A percentile compares a stretch with the other conserved stretches of the same genome.
Conservation (phyloP, 2,329 filamentous ascomycete species). For the Fusarium buharicum region DNA sequence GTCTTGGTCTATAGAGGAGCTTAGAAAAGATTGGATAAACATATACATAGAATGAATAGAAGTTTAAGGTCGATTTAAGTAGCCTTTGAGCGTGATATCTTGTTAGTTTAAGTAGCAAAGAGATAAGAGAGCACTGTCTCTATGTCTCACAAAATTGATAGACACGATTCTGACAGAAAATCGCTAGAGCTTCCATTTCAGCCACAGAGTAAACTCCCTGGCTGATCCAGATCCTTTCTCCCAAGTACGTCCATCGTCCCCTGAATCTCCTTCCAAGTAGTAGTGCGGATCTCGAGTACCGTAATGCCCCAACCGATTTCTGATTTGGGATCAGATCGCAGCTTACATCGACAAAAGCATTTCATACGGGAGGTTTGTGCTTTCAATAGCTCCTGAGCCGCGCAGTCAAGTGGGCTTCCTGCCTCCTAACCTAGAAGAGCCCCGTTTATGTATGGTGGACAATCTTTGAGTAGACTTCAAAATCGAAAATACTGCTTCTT, state of each 20-base stretch:
- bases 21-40: background rate
- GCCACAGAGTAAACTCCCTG: background rate
- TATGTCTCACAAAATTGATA: slow-evolving; percentile 1
- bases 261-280: slow-evolving; percentile 47
- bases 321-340: slow-evolving; percentile 36
- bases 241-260: slow-evolving; percentile 41
- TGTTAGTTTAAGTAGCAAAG: background rate
- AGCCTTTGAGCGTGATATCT: background rate
- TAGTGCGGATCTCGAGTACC: slow-evolving; percentile 43
- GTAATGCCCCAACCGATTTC: slow-evolving; percentile 42
- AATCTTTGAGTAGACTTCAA: slow-evolving; percentile 68
- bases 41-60: background rate
- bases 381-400: slow-evolving; percentile 41
- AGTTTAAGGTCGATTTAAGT: background rate
- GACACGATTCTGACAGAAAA: background rate
- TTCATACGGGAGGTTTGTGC: slow-evolving; percentile 36
- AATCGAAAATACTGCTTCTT: slow-evolving; percentile 72
- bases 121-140: background rate
- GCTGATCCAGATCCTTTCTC: slow-evolving; percentile 45
- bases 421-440: slow-evolving; percentile 44
- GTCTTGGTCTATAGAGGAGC: background rate
- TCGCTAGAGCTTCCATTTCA: slow-evolving; percentile 2
- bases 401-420: slow-evolving; percentile 43
- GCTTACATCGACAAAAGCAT: slow-evolving; percentile 49
- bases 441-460: slow-evolving; percentile 60